phyloP scores from a whole-genome alignment of 1,284 basidiomycete species.

The Anthracocystis setariae region DNA sequence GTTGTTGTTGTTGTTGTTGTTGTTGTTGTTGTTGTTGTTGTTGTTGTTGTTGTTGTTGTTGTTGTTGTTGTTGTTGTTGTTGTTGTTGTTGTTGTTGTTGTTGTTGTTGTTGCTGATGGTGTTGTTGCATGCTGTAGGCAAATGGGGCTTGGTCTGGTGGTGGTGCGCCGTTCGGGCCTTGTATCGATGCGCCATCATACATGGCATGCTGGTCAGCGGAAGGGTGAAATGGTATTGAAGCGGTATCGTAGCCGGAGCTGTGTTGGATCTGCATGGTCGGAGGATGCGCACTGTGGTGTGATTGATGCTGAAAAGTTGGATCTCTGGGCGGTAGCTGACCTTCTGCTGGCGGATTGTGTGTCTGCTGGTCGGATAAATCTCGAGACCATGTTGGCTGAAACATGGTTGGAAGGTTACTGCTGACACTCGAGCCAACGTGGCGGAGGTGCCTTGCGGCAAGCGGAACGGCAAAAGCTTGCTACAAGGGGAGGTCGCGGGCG shows the following conservation, averaged over 20 bases:
- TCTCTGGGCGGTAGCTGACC: conserved; percentile 6
- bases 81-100: conserved; percentile 2
- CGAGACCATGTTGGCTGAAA: conserved; percentile 49
- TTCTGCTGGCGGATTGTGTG: conserved; percentile 13
- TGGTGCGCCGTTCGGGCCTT: conserved; percentile 9
- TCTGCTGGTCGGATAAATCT: conserved; percentile 18
- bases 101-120: conserved; percentile 5
- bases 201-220: conserved; percentile 6
- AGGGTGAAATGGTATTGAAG: conserved; percentile 7
- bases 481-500: no score
- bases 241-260: conserved; percentile 8
- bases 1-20: conserved; percentile 3
- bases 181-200: conserved; percentile 14
- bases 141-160: conserved; percentile 14
- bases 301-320: conserved; percentile 9
- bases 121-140: conserved; percentile 6
- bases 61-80: conserved; percentile 4
- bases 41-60: conserved; percentile 8
- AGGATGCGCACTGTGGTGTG: conserved; percentile 8
- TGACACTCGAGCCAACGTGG: not conserved
- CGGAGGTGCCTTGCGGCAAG: not conserved
- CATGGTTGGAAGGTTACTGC: conserved; percentile 18
- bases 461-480: no score
- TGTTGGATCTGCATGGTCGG: conserved; percentile 3
- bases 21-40: not conserved